Evolutionary conservation across 306 rosid genomes (phyloP), one percentile per base, ranked within the genome.

Genomic region (Cercis canadensis): DNA sequence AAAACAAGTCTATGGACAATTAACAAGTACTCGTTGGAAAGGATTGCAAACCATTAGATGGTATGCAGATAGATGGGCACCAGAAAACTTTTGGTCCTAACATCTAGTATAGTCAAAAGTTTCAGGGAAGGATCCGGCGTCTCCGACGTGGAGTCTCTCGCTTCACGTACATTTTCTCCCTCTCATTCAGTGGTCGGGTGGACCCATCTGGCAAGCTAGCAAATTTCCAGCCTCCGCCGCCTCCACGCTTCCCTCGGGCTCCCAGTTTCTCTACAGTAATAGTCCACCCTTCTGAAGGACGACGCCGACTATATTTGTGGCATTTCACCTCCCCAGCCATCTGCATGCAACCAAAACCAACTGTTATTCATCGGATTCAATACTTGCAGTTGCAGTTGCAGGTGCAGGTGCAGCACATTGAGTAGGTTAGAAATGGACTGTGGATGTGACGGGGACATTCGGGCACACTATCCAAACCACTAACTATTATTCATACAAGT

Each of bases 201-300:
- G 97, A 94, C 70, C 98, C 98, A 86, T 94, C 89, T 0, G 96
- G 88, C 75, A 82, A 61, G 85, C 96, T 89, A 12, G 86, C 92
- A 72, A 94, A 90, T 83, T 84, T 94, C 98, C 97, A 87, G 47
- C 97, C 96, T 0, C 96, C 97, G 4, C 88, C 95, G 57, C 77
- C 82, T 33, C 98, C 97, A 68, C 89, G 92, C 78, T 87, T 90
- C 65, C 97, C 98, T 21, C 58, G 78, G 2, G 87, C 54, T 61
- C 98, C 98, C 80, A 94, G 8, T 83, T 89, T 94, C 85, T 94
- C 97, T 45, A 94, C 86, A 0, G 89, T 90, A 66, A 86, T 81
- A 70, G 86, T 81, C 97, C 98, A 94, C 36, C 96, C 97, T 37
- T 87, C 70, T 18, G 85, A 57, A n/a, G 81, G 40, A 6, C 97